Evolutionary conservation across 1,284 basidiomycete species (phyloP), one percentile per base, ranked within the genome.

Genomic region (Somion occarium): DNA sequence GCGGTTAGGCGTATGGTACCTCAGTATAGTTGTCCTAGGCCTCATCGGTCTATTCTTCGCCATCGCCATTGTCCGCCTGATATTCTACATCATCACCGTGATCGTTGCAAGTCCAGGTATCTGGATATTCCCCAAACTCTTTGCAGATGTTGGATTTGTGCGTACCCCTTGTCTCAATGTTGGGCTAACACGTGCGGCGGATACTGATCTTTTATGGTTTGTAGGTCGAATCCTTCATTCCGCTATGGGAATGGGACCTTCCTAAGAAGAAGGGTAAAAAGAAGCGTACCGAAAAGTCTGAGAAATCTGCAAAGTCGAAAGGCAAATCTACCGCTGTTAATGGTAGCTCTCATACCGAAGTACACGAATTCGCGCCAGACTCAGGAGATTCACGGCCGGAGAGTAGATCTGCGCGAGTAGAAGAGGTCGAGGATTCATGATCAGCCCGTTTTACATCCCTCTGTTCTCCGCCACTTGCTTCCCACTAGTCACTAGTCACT

Each of bases 121-220:
- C 54, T 99, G 96, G 96, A 89, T 99, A 74, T 99, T 98, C 78
- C 96, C 97, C 0, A 92, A 98, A 66, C 74, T 99, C 44, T 99
- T 99, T 62, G 96, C 96, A 27, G 96, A 99, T 65, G 97, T 99
- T 52, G 96, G 97, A 68, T 97, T 99, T 67, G 96, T 98, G 64
- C 73, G 94, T 85, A 19, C 54, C 55, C 49, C 7, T 41, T 41
- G 54, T 52, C 50, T 38, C 24, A 38, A 45, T 15, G 34, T 49
- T 3, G 49, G 18, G 37, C 34, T 37, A n/a, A 37, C 34, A 37
- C 34, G 34, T 37, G n/a, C n/a, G n/a, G n/a, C n/a, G n/a, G n/a
- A n/a, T n/a, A n/a, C n/a, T n/a, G n/a, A n/a, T n/a, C n/a, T n/a
- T n/a, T 38, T 7, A 20, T 45, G 42, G 11, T 18, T 3, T 20